These are phyloP conservation scores for Rhodotorula sp. DNA, from an alignment of 1,284 basidiomycete genomes.

Conservation along the genomic window DNA sequence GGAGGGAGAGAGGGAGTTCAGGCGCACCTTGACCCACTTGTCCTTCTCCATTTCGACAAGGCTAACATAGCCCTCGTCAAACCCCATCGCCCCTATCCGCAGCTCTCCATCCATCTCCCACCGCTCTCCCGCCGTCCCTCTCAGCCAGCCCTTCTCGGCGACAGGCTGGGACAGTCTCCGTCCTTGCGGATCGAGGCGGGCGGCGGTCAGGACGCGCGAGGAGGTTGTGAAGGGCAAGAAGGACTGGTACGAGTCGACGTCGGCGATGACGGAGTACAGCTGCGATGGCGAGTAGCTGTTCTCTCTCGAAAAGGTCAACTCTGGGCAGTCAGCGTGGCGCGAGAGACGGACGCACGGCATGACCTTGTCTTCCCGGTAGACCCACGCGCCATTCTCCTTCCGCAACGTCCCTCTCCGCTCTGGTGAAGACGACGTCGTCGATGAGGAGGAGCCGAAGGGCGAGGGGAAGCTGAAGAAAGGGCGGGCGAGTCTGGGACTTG, in stretches of 20 bases:
- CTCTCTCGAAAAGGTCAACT: neutral
- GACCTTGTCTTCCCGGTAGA: conserved; percentile 29
- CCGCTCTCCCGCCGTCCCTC: conserved; percentile 40
- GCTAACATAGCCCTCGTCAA: conserved; percentile 85
- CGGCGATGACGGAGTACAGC: conserved; percentile 81
- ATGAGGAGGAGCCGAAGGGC: conserved; percentile 19
- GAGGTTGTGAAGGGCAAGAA: conserved; percentile 88
- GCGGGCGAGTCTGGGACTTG: neutral
- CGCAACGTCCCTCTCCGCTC: conserved; percentile 22
- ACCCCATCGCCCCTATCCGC: conserved; percentile 80
- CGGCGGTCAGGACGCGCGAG: conserved; percentile 62
- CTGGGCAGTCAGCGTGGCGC: neutral
- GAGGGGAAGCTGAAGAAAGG: conserved; percentile 34
- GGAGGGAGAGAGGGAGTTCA: neutral
- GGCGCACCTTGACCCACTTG: conserved; percentile 71
- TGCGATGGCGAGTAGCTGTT: conserved; percentile 68
- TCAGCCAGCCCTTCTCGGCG: conserved; percentile 34
- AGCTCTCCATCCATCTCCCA: conserved; percentile 77
- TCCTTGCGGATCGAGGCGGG: conserved; percentile 4
- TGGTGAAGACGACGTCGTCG: neutral
- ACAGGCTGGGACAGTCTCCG: conserved; percentile 16
- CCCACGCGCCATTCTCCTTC: conserved; percentile 12
- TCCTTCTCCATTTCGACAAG: conserved; percentile 74
- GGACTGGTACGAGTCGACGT: conserved; percentile 77
- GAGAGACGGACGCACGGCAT: conserved; percentile 21